Base-by-base conservation (phyloP, 805 yeast species). In the Diddensiella santjacobensis region DNA sequence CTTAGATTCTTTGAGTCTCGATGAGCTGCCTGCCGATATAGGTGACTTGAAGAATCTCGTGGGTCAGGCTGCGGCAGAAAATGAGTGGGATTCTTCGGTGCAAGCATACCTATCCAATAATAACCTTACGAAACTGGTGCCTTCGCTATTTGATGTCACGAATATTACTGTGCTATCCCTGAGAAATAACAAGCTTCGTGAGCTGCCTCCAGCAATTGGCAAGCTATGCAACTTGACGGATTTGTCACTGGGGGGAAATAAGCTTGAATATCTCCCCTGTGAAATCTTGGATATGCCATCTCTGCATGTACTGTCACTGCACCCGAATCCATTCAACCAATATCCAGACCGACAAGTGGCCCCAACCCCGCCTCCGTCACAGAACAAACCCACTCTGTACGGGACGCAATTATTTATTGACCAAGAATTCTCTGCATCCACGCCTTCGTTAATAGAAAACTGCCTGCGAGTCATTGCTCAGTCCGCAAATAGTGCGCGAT, bases 161-260 rank as follows among this genome's bases (percentile, higher is more conserved):
- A 58, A 60, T 35, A 51, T 71, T n/a, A 56, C 67, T 6, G 71
- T 64, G 6, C 57, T 70, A 37, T 52, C 62, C 3, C 58, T 70
- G 41, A 58, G 72, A 18, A 54, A 55, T 48, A 70, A 70, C 53
- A 31, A 53, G n/a, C 52, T 70, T 20, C 38, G 24, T 4, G 43
- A 50, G 29, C 42, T 71, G 6, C 70, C 73, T 2, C 61, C 68
- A 3, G 54, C 65, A 2, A 63, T 70, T 17, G 52, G 58, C 36
- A 44, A 59, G 17, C 57, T 71, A 33, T 26, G 15, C 18, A 52
- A 59, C 15, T 59, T 71, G n/a, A 47, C 33, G 23, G 68, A 69
- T 31, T 59, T 70, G 18, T 61, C 68, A 2, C 45, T 71, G 15
- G 66, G 67, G 19, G 64, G 64, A 23, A 70, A 70, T 52, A 43